phyloP scores from a whole-genome alignment of 805 yeast species.

The Pichia occidentalis region DNA sequence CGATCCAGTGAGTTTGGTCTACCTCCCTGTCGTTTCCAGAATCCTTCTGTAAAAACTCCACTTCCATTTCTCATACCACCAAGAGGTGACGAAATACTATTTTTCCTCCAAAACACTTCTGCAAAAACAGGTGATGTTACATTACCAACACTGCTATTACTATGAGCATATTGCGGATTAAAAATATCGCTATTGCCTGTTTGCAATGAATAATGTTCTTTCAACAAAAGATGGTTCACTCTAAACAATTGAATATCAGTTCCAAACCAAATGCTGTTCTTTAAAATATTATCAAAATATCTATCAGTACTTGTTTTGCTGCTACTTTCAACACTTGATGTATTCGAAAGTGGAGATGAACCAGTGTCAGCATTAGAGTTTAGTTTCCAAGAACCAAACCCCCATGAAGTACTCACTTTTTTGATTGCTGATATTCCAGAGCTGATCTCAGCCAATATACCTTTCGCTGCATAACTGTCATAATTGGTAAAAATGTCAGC shows the following conservation, averaged over 20 bases:
- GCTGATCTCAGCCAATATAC: constrained; percentile 31
- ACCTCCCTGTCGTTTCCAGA: constrained; percentile 17
- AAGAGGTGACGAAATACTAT: constrained; percentile 20
- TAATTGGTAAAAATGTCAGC: constrained; percentile 42
- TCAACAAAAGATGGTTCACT: constrained; percentile 18
- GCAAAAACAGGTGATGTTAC: constrained; percentile 2
- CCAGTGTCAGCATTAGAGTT: constrained; percentile 2
- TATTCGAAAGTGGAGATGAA: constrained; percentile 10
- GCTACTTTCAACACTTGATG: constrained; percentile 17
- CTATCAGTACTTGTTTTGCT: constrained; percentile 6
- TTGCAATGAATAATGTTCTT: constrained; percentile 12
- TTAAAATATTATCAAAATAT: constrained; percentile 14
- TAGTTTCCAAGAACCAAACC: constrained; percentile 22
- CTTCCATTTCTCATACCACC: constrained; percentile 13
- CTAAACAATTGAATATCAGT: constrained; percentile 41
- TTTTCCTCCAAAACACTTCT: constrained; percentile 10
- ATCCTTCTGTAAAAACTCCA: constrained; percentile 14
- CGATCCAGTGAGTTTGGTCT: constrained; percentile 11
- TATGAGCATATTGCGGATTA: not conserved
- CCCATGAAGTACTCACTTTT: constrained; percentile 33
- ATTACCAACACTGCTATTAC: not conserved
- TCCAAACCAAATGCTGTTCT: constrained; percentile 37
- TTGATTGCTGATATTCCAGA: constrained; percentile 27
- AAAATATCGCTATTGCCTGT: constrained; percentile 9
- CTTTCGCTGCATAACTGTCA: constrained; percentile 30